A percentile compares a stretch with the other conserved stretches of the same genome.
These are phyloP conservation scores for Debaryomycetaceae sp. DNA, from an alignment of 1,139 yeast genomes.

Conservation along the genomic window DNA sequence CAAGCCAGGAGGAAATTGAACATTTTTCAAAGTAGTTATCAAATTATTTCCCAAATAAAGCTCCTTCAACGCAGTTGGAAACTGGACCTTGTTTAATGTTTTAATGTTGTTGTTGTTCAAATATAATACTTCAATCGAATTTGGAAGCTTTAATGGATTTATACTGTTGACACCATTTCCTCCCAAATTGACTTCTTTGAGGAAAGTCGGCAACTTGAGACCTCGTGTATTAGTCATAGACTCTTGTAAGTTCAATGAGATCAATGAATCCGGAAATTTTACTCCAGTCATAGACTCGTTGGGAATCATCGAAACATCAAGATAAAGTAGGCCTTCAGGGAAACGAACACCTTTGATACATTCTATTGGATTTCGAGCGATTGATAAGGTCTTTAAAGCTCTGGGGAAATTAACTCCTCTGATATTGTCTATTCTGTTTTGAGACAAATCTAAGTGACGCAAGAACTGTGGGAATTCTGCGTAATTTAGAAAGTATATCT, in stretches of 20 bases:
- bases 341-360: constrained; percentile 41
- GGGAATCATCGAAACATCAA: constrained; percentile 44
- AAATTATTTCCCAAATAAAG: constrained; percentile 43
- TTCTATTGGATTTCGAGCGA: constrained; percentile 44
- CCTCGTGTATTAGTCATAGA: constrained; percentile 49
- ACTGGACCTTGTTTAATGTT: constrained; percentile 43
- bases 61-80: constrained; percentile 35
- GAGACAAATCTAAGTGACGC: constrained; percentile 34
- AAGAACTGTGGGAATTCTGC: constrained; percentile 38
- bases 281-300: constrained; percentile 50
- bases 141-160: constrained; percentile 44
- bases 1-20: constrained; percentile 35
- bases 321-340: constrained; percentile 34
- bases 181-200: constrained; percentile 33
- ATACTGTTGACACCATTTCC: constrained; percentile 46
- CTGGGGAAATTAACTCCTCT: constrained; percentile 40
- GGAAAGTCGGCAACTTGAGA: constrained; percentile 34
- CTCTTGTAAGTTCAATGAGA: constrained; percentile 38
- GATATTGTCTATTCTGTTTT: constrained; percentile 40
- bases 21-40: constrained; percentile 45
- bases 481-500: constrained; percentile 38
- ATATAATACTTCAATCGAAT: constrained; percentile 35
- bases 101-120: constrained; percentile 43
- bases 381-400: constrained; percentile 26
- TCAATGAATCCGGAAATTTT: constrained; percentile 41